phyloP scores from a whole-genome alignment of 192 early-diverging fungal species.

The Entomortierella beljakovae region DNA sequence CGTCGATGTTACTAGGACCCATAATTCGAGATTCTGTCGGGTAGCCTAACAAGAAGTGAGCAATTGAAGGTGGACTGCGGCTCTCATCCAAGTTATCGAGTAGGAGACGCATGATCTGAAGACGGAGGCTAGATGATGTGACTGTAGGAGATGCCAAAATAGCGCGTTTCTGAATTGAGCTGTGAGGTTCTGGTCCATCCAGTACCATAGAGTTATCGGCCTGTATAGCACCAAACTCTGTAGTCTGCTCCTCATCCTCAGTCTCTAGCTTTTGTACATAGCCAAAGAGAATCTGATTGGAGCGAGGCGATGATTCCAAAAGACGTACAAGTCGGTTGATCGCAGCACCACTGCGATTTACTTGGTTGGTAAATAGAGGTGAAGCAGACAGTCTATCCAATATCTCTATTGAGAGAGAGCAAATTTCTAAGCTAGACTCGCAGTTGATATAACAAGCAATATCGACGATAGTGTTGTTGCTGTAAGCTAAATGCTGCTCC shows the following conservation, averaged over 20 bases:
- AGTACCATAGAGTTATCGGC: slow-evolving; percentile 23
- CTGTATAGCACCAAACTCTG: slow-evolving; percentile 18
- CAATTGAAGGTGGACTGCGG: slow-evolving; percentile 75
- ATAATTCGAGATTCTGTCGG: slow-evolving; percentile 42
- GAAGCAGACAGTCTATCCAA: slow-evolving; percentile 80
- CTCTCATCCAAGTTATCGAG: slow-evolving; percentile 74
- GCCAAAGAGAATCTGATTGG: slow-evolving; percentile 79
- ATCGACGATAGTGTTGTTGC: slow-evolving; percentile 73
- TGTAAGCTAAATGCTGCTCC: slow-evolving; percentile 83
- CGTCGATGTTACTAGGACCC: slow-evolving; percentile 54
- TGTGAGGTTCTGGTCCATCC: slow-evolving; percentile 55
- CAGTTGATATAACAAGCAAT: slow-evolving; percentile 80
- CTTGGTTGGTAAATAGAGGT: slow-evolving; percentile 68
- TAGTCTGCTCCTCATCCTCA: slow-evolving; percentile 63
- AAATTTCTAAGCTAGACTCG: slow-evolving; percentile 76
- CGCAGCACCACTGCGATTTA: slow-evolving; percentile 59
- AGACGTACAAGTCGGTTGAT: slow-evolving; percentile 82
- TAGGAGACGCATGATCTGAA: slow-evolving; percentile 89
- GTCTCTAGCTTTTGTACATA: slow-evolving; percentile 81
- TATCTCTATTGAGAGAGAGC: slow-evolving; percentile 76
- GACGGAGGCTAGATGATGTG: slow-evolving; percentile 66
- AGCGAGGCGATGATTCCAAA: slow-evolving; percentile 69
- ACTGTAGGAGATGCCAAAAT: slow-evolving; percentile 36
- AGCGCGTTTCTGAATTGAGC: slow-evolving; percentile 20
- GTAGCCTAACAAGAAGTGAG: slow-evolving; percentile 94